Evolutionary conservation across 352 stramenopile genomes (phyloP).

Genomic region (Pythium plurisporium): DNA sequence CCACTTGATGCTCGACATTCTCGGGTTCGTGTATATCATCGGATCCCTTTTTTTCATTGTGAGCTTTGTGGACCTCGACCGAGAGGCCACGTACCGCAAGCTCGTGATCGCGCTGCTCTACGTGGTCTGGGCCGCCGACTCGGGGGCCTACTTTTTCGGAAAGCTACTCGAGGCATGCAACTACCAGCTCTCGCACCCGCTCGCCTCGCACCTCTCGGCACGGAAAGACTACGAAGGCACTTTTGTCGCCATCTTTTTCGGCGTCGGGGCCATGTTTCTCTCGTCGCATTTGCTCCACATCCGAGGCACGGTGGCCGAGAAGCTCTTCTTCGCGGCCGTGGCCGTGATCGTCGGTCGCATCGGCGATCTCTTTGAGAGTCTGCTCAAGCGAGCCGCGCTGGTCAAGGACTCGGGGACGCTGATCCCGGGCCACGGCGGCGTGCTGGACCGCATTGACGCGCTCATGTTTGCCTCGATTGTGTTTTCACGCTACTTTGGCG

Average conservation of each 20-base stretch:
- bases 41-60: conserved; percentile 51
- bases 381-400: conserved; percentile 93
- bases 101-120: conserved; percentile 62
- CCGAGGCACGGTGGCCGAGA: conserved; percentile 71
- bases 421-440: conserved; percentile 93
- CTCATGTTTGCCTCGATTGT: conserved; percentile 88
- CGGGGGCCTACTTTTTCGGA: conserved; percentile 92
- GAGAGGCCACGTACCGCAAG: conserved; percentile 49
- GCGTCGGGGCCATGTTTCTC: conserved; percentile 82
- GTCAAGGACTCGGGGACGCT: conserved; percentile 94
- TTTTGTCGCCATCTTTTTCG: conserved; percentile 76
- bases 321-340: conserved; percentile 76
- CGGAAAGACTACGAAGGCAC: conserved; percentile 97
- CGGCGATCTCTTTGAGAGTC: conserved; percentile 94
- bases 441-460: conserved; percentile 94
- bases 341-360: conserved; percentile 93
- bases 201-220: conserved; percentile 88
- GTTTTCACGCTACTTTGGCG: conserved; percentile 51
- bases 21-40: conserved; percentile 64
- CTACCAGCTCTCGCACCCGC: conserved; percentile 68
- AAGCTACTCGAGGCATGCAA: conserved; percentile 81
- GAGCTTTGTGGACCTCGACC: conserved; percentile 52
- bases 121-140: conserved; percentile 82
- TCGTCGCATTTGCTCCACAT: conserved; percentile 56
- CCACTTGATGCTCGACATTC: conserved; percentile 42